Base-by-base conservation (phyloP, 148 eudicot genomes). In the Vaccinium darrowii region DNA sequence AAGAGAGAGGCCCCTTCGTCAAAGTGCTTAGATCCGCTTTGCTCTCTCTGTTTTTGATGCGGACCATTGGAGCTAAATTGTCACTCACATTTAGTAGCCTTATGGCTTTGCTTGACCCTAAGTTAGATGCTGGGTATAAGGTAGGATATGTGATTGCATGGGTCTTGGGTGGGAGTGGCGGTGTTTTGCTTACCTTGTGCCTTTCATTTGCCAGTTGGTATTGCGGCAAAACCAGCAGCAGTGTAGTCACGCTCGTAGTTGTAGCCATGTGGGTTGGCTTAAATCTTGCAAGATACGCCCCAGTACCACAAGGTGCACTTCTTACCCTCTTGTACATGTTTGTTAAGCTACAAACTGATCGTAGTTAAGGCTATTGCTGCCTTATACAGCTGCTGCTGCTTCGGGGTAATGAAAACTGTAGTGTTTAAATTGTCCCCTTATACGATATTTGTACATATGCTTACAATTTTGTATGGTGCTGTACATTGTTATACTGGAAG, bases 181-280 rank as follows among this genome's bases (percentile, higher is more conserved):
- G 99, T 1, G 82, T 94, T 87, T 81, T 94, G 86, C 95, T 96
- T 21, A 91, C 94, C 12, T 74, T 94, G 88, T 93, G 93, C 90
- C 94, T 94, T 71, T 88, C 94, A 13, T 88, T 93, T 93, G 94
- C 97, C 33, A 93, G 92, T 87, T 94, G 98, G 99, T 94, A 90
- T 84, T 93, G 88, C 87, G 99, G 98, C 52, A 96, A 96, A 92
- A 88, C 88, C 49, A 96, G 97, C 88, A 94, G 98, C 56, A 89
- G 97, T 81, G 49, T 86, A 54, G 98, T 96, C 43, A 83, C 91
- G 78, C 72, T 93, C 3, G 93, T 92, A 73, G 90, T 93, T 76
- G 86, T 90, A 36, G 94, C 94, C 23, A 88, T 93, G 94, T 96
- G 99, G 97, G 90, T 94, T 62, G 92, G 94, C 15, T 92, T 97